Percentiles rank a stretch among this genome's conserved stretches.
phyloP scores from a whole-genome alignment of 495 filamentous ascomycete species.

The Aspergillus coremiiformis region DNA sequence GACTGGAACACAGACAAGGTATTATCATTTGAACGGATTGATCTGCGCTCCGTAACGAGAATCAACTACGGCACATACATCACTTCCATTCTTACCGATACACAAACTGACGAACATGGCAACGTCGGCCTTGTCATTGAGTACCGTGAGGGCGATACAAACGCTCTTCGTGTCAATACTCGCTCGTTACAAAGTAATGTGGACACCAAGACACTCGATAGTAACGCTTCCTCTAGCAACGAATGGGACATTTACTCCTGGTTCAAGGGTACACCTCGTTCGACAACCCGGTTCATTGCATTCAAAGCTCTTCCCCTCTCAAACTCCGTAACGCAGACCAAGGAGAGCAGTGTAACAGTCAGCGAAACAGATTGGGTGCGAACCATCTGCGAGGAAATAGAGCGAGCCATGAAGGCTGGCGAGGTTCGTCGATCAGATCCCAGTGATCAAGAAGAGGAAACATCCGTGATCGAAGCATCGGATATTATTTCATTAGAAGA shows the following conservation, averaged over 20 bases:
- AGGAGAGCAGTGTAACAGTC: constrained; percentile 31
- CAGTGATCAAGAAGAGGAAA: background rate
- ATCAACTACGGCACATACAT: constrained; percentile 82
- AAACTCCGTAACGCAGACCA: constrained; percentile 36
- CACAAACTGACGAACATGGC: constrained; percentile 63
- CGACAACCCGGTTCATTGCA: constrained; percentile 42
- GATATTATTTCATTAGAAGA: constrained; percentile 78
- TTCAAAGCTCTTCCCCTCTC: constrained; percentile 44
- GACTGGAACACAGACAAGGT: constrained; percentile 94
- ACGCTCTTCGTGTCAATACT: constrained; percentile 74
- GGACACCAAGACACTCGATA: constrained; percentile 21
- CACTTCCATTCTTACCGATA: constrained; percentile 68
- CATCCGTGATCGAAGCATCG: constrained; percentile 50
- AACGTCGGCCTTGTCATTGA: constrained; percentile 79
- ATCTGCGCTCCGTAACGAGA: constrained; percentile 58
- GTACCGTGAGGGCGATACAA: constrained; percentile 58
- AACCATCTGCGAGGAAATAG: constrained; percentile 56
- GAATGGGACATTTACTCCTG: constrained; percentile 39
- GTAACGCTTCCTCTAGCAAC: constrained; percentile 13
- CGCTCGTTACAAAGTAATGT: constrained; percentile 61
- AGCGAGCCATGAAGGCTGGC: constrained; percentile 34
- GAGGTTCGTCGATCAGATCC: constrained; percentile 14
- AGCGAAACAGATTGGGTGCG: constrained; percentile 66
- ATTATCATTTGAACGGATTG: constrained; percentile 78
- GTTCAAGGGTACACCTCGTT: constrained; percentile 29